phyloP scores from a whole-genome alignment of 768 basidiomycete genomes.

The Porpolomopsis calyptriformis region DNA sequence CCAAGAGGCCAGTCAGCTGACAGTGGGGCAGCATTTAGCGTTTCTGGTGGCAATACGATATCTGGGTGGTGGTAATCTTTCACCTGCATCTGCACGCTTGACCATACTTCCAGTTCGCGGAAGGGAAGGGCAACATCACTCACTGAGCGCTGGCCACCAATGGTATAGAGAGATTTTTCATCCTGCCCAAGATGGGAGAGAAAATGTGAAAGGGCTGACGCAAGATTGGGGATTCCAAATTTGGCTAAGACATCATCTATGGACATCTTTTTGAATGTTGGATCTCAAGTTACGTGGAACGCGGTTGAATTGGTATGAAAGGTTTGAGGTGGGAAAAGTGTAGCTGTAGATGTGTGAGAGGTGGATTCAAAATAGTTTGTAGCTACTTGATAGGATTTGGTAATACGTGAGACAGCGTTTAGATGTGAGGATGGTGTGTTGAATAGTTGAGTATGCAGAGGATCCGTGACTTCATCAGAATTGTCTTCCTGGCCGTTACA shows the following conservation, averaged over 20 bases:
- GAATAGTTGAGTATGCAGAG: background rate
- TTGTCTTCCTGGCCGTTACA: background rate
- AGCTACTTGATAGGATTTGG: background rate
- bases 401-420: background rate
- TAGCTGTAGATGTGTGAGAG: background rate
- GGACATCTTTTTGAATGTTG: slow-evolving; percentile 11
- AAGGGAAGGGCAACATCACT: slow-evolving; percentile 11
- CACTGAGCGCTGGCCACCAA: slow-evolving; percentile 6
- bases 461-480: slow-evolving; percentile 1
- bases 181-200: slow-evolving; percentile 1
- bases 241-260: slow-evolving; percentile 14
- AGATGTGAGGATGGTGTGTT: background rate
- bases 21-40: slow-evolving; percentile 16
- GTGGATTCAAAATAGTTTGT: slow-evolving; percentile 9
- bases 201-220: slow-evolving; percentile 17
- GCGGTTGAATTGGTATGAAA: slow-evolving; percentile 10
- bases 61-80: slow-evolving; percentile 16
- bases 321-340: slow-evolving; percentile 9
- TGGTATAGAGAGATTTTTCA: background rate
- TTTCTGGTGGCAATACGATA: slow-evolving; percentile 13
- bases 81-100: slow-evolving; percentile 15
- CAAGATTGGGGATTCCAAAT: slow-evolving; percentile 20
- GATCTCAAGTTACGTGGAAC: slow-evolving; percentile 18
- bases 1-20: slow-evolving; percentile 14
- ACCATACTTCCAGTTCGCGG: slow-evolving; percentile 20